Evolutionary conservation across 352 stramenopile genomes (phyloP), one percentile per base, ranked within the genome.

Genomic region (Blastocystis sp.): DNA sequence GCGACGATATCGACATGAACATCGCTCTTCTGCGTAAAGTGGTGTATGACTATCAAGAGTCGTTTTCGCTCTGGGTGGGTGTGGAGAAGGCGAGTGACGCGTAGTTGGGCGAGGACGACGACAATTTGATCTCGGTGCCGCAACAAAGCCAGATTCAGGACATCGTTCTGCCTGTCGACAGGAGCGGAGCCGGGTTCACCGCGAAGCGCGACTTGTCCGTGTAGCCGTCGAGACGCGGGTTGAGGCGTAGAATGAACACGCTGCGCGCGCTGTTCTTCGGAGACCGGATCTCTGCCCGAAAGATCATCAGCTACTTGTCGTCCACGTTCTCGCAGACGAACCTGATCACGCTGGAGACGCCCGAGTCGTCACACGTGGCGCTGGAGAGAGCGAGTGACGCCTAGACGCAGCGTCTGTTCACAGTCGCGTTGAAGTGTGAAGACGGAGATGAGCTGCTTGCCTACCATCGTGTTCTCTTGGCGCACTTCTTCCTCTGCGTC

Each of bases 101-200:
- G 12, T 81, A 81, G 71, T 35, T 81, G 0, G 71, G 71, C 1
- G 71, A 81, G 59, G 71, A 81, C 59, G 71, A 81, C 37, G 71
- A 81, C 59, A 81, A 81, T 31, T 3, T 81, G 29, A 29, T 66
- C 29, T 31, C 31, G 2, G 29, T 81, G 0, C 0, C 21, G 4
- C 4, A 21, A n/a, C 65, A 29, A 9, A 21, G 24, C 21, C 9
- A 19, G 13, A 81, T 81, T 33, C 50, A 81, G 37, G 35, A 81
- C n/a, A 81, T 81, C 59, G 71, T 81, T 19, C 1, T 29, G n/a
- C 13, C 50, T n/a, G 50, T 55, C 12, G 19, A 21, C 31, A 39
- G 62, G 3, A 9, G 55, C 13, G 71, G 71, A 6, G 13, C 35
- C 59, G 55, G 29, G 21, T 81, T 81, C 59, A 19, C 62, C 19